A percentile compares a stretch with the other conserved stretches of the same genome.
phyloP scores from a whole-genome alignment of 345 rosid genomes.

The Salix viminalis region DNA sequence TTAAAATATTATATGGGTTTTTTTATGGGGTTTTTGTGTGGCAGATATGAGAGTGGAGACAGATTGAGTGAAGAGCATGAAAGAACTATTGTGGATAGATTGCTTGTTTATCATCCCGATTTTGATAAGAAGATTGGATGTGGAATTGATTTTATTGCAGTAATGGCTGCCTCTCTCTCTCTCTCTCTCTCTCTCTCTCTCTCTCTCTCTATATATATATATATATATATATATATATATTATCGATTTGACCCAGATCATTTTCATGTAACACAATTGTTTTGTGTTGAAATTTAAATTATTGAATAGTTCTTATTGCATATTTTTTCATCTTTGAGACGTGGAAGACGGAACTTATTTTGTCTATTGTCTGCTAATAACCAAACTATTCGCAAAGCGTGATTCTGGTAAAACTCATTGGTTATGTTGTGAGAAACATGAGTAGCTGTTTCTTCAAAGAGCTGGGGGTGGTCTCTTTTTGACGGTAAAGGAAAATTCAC shows the following conservation, averaged over 20 bases:
- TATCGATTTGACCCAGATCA: background rate
- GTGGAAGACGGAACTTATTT: background rate
- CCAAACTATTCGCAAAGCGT: background rate
- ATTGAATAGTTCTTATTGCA: no score
- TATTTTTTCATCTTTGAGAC: background rate
- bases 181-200: background rate
- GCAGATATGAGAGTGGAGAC: constrained; percentile 70
- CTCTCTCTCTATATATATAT: no score
- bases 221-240: background rate
- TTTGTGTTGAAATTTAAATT: background rate
- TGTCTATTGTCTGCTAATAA: background rate
- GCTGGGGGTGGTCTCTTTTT: background rate
- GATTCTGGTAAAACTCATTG: background rate
- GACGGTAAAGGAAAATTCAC: background rate
- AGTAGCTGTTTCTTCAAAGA: background rate
- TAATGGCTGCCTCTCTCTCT: constrained; percentile 28
- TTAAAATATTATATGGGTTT: background rate
- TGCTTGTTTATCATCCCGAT: constrained; percentile 87
- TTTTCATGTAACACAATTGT: background rate
- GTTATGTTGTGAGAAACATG: background rate
- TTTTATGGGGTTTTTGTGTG: constrained; percentile 1
- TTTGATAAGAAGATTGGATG: constrained; percentile 72
- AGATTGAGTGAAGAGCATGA: constrained; percentile 77
- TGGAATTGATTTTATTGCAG: constrained; percentile 79
- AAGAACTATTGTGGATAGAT: constrained; percentile 55